Evolutionary conservation across 495 filamentous ascomycete species (phyloP), one percentile per base, ranked within the genome.

Genomic region (Daldinia grandis): DNA sequence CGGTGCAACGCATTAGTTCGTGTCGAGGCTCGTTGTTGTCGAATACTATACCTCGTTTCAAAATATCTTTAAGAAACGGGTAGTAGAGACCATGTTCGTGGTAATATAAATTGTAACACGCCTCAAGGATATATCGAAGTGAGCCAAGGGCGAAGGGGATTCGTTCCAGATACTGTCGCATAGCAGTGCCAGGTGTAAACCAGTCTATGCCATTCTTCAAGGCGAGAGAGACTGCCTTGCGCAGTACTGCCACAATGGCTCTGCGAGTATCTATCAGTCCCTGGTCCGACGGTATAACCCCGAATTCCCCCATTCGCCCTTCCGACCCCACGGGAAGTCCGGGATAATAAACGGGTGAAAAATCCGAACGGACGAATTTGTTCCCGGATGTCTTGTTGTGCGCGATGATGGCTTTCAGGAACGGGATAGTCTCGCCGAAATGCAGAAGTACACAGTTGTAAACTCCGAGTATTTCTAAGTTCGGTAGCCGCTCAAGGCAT

Each of bases 381-480:
- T 49, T 25, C 4, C 25, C n/a, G 0, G 7, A 21, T 3, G 44
- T 31, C 21, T 54, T 21, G 12, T 76, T 73, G 25, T 58, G 61
- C 1, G 35, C 31, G 9, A 71, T 69, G 0, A 76, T 42, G 0
- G 44, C 24, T 1, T 50, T 35, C 3, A 78, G 28, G 0, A 76
- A 19, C 3, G 17, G 15, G 5, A 58, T 12, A 0, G 75, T 68
- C 4, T 60, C 24, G 28, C 69, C 68, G 14, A 78, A 73, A n/a
- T 72, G 64, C 0, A 78, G 7, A 0, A 76, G 66, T 14, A 73
- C 73, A 35, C 76, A 78, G 30, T 71, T 64, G 31, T 74, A 63
- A 6, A 78, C 33, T 12, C 73, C 73, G 0, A 78, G 51, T 0
- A 56, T 64, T 15, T 58, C n/a, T 0, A 76, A 55, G 54, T 71